phyloP scores from a whole-genome alignment of 2,329 filamentous ascomycete species.

The Penicillium aurantiogriseum region DNA sequence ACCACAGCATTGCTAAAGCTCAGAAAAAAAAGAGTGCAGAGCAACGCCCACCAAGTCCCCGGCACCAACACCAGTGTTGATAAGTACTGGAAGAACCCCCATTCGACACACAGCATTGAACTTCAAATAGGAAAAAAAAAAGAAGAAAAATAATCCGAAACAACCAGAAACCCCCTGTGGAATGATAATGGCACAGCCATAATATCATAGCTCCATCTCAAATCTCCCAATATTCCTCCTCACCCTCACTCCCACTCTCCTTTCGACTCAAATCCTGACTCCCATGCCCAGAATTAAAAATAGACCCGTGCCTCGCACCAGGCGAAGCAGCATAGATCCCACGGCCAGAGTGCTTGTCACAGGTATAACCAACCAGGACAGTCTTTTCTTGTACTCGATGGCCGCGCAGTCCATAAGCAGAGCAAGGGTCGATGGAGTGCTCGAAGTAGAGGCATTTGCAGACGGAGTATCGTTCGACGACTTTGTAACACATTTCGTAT shows the following conservation, averaged over 20 bases:
- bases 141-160: neutral
- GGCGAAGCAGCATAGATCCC: conserved; percentile 6
- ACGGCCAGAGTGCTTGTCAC: conserved; percentile 53
- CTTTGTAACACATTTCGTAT: conserved; percentile 74
- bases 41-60: neutral
- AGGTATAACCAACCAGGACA: conserved; percentile 80
- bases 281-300: conserved; percentile 26
- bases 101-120: neutral
- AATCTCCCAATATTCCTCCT: neutral
- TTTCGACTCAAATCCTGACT: conserved; percentile 15
- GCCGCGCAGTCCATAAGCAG: conserved; percentile 69
- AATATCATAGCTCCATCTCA: neutral
- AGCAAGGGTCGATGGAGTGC: conserved; percentile 81
- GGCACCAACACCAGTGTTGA: neutral
- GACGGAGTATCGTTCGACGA: conserved; percentile 80
- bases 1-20: neutral
- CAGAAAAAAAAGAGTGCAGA: neutral
- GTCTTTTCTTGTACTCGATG: conserved; percentile 71
- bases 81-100: neutral
- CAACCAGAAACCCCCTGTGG: neutral
- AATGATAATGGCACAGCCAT: neutral
- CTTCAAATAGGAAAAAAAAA: neutral
- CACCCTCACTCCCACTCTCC: conserved; percentile 8
- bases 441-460: conserved; percentile 87
- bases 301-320: conserved; percentile 14